These are phyloP conservation scores for Penium margaritaceum DNA, from an alignment of 139 green algal species.

Conservation along the genomic window DNA sequence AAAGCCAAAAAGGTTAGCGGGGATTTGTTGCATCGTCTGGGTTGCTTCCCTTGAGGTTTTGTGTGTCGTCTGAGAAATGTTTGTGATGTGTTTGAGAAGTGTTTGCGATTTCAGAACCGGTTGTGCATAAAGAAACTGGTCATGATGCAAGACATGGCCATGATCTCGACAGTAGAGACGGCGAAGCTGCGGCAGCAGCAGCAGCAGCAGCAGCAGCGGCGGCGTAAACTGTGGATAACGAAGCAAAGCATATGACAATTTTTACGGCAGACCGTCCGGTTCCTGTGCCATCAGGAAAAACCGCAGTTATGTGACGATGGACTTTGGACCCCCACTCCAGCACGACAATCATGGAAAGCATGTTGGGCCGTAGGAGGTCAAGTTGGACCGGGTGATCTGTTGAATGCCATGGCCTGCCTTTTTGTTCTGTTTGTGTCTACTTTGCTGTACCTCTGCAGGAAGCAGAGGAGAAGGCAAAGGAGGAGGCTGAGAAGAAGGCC, in stretches of 20 bases:
- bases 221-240: background rate
- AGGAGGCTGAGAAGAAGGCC: no score
- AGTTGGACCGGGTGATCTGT: no score
- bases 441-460: slow-evolving; percentile 25
- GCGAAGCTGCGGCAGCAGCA: background rate
- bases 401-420: background rate
- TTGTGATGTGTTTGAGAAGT: background rate
- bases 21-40: background rate
- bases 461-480: no score
- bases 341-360: no score
- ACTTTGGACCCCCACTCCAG: background rate
- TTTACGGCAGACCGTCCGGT: no score
- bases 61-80: background rate
- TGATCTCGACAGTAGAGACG: background rate
- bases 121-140: background rate
- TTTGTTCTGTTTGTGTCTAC: background rate
- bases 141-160: no score
- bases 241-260: no score
- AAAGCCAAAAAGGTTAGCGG: slow-evolving; percentile 44
- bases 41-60: background rate
- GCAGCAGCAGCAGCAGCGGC: background rate
- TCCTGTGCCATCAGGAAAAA: no score
- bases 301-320: background rate
- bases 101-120: background rate
- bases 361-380: no score